These are phyloP conservation scores for Pseudopithomyces maydicus DNA, from an alignment of 2,329 filamentous ascomycete genomes.

Conservation along the genomic window DNA sequence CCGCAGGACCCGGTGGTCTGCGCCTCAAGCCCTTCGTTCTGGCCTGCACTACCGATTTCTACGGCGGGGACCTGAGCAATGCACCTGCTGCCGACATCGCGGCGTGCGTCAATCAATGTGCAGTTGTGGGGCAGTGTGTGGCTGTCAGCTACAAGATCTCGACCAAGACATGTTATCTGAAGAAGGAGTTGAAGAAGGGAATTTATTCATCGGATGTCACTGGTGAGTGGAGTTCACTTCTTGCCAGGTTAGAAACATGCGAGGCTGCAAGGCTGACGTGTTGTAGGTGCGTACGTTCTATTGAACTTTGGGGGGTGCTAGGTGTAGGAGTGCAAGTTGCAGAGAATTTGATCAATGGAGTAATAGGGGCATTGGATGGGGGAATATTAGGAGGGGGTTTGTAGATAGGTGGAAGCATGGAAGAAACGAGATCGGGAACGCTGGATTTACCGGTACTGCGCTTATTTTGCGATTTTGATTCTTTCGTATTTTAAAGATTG, in stretches of 20 bases:
- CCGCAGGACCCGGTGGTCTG: neutral
- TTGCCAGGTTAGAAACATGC: neutral
- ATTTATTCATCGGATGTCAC: neutral
- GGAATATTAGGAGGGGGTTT: too few relatives aligned
- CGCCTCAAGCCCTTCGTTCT: neutral
- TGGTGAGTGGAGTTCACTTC: neutral
- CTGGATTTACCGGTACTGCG: too few relatives aligned
- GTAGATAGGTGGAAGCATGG: too few relatives aligned
- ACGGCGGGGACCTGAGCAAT: neutral
- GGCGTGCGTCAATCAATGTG: neutral
- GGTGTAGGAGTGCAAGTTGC: too few relatives aligned
- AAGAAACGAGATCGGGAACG: too few relatives aligned
- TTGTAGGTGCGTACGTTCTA: neutral
- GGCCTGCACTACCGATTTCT: neutral
- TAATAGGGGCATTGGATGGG: too few relatives aligned
- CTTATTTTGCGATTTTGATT: too few relatives aligned
- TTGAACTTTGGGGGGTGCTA: too few relatives aligned
- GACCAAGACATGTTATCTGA: neutral
- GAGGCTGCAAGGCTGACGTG: neutral
- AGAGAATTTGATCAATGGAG: too few relatives aligned
- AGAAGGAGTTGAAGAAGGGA: neutral
- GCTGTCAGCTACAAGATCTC: neutral
- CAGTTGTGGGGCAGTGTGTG: neutral
- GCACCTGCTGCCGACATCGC: neutral
- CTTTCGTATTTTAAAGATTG: too few relatives aligned